Evolutionary conservation across 108 stramenopile species (phyloP), one percentile per base, ranked within the genome.

Genomic region (Mediolabrus comicus): DNA sequence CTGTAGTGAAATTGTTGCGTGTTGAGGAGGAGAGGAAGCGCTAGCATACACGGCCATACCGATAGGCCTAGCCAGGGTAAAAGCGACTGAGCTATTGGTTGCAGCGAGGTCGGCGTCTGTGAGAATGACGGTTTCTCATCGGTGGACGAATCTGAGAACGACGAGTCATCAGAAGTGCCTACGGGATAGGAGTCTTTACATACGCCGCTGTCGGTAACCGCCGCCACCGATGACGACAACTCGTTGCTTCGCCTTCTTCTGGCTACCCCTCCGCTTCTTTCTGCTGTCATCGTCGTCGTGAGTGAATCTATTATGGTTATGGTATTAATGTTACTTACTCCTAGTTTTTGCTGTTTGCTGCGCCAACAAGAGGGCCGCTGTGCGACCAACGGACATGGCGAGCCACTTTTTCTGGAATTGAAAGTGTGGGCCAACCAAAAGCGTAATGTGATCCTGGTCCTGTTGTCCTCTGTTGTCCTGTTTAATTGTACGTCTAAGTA

Each of bases 11-110:
- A 53, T 7, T 59, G 13, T 16, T 38, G 51, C 10, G 63, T 57
- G 39, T 82, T 86, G 64, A 94, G 71, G 3, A 79, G 25, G 34
- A 94, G 57, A 0, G 90, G 93, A 9, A 94, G 71, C 11, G 84
- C 65, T 22, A 88, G 69, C 87, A 94, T 87, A 34, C 63, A 55
- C 7, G 92, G 92, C 92, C 92, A 94, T 34, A 94, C 88, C 54
- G 87, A 53, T 1, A 84, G 74, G 36, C 86, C 77, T 13, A 70
- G 43, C 85, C 88, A 89, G 4, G 87, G 83, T 10, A 90, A 67
- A n/a, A 76, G 4, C 25, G 17, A 36, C 34, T 43, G 13, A 19
- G 52, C 3, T 33, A 53, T 31, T 65, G 53, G 13, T 6, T 19
- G 22, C 19, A 49, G 19, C 7, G 46, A 49, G 22, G 3, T 6